Evolutionary conservation across 768 basidiomycete genomes (phyloP), one percentile per base, ranked within the genome.

Genomic region (Phanerochaete sordida): DNA sequence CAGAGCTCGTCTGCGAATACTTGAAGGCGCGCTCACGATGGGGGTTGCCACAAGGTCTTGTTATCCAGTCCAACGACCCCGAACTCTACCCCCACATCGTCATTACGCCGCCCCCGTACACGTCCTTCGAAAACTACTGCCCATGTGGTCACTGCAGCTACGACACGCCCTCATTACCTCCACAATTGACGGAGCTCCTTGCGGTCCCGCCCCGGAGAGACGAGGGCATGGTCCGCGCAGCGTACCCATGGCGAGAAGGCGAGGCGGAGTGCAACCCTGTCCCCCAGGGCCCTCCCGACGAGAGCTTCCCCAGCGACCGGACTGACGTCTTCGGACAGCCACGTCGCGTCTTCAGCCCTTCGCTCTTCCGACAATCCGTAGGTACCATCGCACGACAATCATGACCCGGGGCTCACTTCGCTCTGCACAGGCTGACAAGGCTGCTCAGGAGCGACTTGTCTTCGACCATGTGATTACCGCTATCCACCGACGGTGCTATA

Each of bases 61-160:
- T 83, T 24, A 59, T 83, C 13, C 79, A 82, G 57, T 83, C 81
- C 24, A 57, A 66, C 21, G 56, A 57, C 57, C 79, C 81, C 6
- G 61, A 75, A 7, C 39, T 71, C 6, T 68, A 74, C 0, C 84
- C 84, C 0, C 81, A 82, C 67, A 81, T 86, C 56, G 81, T 83
- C 52, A 77, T 85, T 47, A 80, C 81, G n/a, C 76, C 78, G 39
- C 75, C 78, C 53, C 70, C 74, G 57, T 74, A 79, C 46, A 65
- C 31, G 12, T 21, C 53, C 3, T 51, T 30, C 30, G 50, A 51
- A 21, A 3, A 11, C 19, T 51, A 51, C 50, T 54, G 53, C 53
- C 33, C 21, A n/a, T 43, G 37, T 12, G 35, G 53, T 24, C 23
- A 28, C 23, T 54, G 53, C 35, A 33, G 24, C 35, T 24, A 35